phyloP scores from a whole-genome alignment of 23 red algal genomes.

The Gracilaria domingensis region DNA sequence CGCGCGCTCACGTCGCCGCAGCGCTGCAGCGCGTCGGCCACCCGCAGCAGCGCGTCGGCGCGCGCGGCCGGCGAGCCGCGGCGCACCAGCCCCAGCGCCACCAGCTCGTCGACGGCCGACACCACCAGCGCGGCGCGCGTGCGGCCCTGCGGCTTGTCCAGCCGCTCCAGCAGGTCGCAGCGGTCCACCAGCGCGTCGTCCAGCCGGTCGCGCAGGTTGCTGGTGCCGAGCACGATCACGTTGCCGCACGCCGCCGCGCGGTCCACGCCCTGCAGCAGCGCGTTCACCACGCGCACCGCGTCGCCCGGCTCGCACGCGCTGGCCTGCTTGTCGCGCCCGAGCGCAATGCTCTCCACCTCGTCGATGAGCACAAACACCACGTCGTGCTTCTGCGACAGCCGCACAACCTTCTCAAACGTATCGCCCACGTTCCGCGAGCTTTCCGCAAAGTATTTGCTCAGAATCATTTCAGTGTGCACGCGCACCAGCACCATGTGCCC shows the following conservation, averaged over 20 bases:
- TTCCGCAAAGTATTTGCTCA: conserved; percentile 81
- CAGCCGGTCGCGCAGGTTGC: conserved; percentile 59
- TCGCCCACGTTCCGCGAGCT: conserved; percentile 50
- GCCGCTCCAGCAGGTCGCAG: conserved; percentile 44
- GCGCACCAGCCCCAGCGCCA: conserved; percentile 6
- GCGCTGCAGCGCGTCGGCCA: neutral
- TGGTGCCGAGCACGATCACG: conserved; percentile 65
- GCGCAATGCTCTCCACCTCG: conserved; percentile 72
- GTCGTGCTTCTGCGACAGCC: neutral
- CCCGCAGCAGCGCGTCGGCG: neutral
- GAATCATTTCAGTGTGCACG: conserved; percentile 59
- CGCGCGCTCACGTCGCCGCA: neutral
- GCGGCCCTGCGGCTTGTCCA: conserved; percentile 26
- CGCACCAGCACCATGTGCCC: conserved; percentile 24
- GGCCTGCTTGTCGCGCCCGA: conserved; percentile 6
- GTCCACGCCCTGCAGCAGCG: conserved; percentile 76
- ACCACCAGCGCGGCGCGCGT: conserved; percentile 8
- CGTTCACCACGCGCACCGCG: conserved; percentile 81
- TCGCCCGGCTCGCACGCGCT: conserved; percentile 70
- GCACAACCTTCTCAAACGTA: conserved; percentile 36
- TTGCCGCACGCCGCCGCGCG: conserved; percentile 27
- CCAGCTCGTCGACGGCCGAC: conserved; percentile 27
- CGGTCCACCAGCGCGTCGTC: conserved; percentile 77
- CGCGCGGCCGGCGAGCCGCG: neutral
- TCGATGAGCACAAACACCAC: conserved; percentile 72